phyloP scores from a whole-genome alignment of 345 rosid genomes.

The Hypericum androsaemum region DNA sequence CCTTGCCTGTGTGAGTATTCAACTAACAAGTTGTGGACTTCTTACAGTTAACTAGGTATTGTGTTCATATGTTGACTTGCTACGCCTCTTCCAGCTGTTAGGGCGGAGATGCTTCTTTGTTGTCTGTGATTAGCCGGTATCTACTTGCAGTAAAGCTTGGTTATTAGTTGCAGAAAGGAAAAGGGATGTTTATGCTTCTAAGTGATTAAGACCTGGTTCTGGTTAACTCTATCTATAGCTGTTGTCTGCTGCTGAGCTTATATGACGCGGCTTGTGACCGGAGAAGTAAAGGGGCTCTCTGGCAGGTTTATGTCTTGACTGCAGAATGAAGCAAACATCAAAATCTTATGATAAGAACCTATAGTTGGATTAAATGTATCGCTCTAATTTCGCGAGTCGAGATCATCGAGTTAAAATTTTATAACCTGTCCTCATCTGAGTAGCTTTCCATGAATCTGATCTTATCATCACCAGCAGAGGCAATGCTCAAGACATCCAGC shows the following conservation, averaged over 20 bases:
- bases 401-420: neutral
- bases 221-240: slow-evolving; percentile 21
- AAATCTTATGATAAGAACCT: too few relatives aligned
- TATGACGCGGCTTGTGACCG: slow-evolving; percentile 24
- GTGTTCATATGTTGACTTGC: too few relatives aligned
- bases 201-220: slow-evolving; percentile 17
- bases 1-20: too few relatives aligned
- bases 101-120: too few relatives aligned
- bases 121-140: slow-evolving; percentile 13
- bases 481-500: slow-evolving; percentile 26
- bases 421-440: slow-evolving; percentile 37
- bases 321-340: slow-evolving; percentile 9
- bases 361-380: too few relatives aligned
- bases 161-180: neutral
- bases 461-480: slow-evolving; percentile 18
- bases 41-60: too few relatives aligned
- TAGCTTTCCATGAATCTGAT: slow-evolving; percentile 17
- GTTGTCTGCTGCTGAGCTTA: slow-evolving; percentile 24
- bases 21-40: too few relatives aligned
- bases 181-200: slow-evolving; percentile 13
- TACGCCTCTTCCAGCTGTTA: too few relatives aligned
- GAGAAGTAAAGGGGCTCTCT: slow-evolving; percentile 43
- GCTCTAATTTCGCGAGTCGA: too few relatives aligned
- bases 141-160: slow-evolving; percentile 21
- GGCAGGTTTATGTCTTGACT: slow-evolving; percentile 41